Evolutionary conservation across 257 asterid species (phyloP).

Genomic region (Solanum habrochaites): DNA sequence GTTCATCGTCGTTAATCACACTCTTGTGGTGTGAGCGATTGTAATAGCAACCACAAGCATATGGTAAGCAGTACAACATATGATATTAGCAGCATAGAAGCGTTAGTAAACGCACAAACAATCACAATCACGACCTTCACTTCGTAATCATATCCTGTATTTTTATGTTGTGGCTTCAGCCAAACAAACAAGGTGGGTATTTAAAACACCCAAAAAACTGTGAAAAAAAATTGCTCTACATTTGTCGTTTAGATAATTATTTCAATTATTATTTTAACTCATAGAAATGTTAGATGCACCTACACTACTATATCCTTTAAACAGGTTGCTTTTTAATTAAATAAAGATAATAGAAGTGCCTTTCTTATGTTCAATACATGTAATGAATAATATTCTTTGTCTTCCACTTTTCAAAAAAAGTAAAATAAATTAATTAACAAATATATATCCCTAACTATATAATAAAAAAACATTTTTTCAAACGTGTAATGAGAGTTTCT

Average conservation of each 20-base stretch:
- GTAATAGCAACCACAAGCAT: too few species aligned
- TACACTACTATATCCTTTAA: background rate
- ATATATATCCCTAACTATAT: background rate
- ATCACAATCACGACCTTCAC: background rate
- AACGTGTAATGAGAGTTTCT: conserved; percentile 10
- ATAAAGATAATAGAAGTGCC: conserved; percentile 1
- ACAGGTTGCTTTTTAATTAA: background rate
- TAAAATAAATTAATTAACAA: background rate
- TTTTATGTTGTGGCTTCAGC: background rate
- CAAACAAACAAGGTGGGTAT: background rate
- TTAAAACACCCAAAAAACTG: background rate
- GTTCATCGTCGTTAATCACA: background rate
- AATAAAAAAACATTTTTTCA: background rate
- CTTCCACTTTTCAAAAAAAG: conserved; percentile 7
- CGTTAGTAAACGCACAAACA: background rate
- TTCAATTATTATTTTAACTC: background rate
- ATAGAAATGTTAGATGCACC: background rate
- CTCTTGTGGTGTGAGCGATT: too few species aligned
- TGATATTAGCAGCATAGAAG: background rate
- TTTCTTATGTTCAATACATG: background rate
- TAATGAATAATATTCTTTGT: background rate
- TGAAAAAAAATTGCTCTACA: background rate
- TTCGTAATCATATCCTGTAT: background rate
- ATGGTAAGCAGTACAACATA: too few species aligned
- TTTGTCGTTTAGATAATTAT: background rate